Base-by-base conservation (phyloP, 2,329 filamentous ascomycete genomes). In the Capronia epimyces region DNA sequence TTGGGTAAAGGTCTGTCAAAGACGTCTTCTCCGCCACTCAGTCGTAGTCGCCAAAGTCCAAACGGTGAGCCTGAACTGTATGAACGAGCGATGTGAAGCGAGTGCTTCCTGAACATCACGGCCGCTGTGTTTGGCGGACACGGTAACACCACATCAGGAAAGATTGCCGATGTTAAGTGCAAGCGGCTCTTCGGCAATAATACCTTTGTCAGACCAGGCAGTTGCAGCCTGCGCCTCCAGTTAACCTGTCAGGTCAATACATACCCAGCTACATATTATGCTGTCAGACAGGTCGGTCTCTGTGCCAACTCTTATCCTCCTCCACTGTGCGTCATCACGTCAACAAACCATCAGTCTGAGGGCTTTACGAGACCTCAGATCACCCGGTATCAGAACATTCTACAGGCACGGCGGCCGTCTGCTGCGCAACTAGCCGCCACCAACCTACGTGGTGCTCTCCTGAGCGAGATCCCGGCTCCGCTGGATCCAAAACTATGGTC, bases 241-340 rank as follows among this genome's bases (percentile, higher is more conserved):
- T 29, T 29, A 13, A 29, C 27, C 16, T 37, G 34, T 7, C 2
- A 9, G 1, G 8, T 15, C 8, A n/a, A 15, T 20, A 8, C 34
- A 29, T n/a, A 32, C 29, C 31, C 31, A 37, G 4, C 20, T 18
- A 37, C 13, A 32, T 32, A n/a, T 37, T 37, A 37, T 37, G 6
- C 34, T 37, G 34, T 37, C 34, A 7, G 34, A 18, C 24, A 5
- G 24, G 24, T 27, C 34, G 20, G 34, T 37, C 16, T 37, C 34
- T 37, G 34, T 31, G 36, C 36, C 46, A 44, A 41, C 27, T 39
- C 34, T 21, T 9, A 5, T 37, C 32, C 22, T 46, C 42, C 31
- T 31, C 40, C 43, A 27, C 24, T 10, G 5, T 57, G 51, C 54
- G 54, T 57, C 51, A 53, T 53, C 22, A 34, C 34, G 29, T 56